Conservation (phyloP, 2,329 filamentous ascomycete genomes). For the Xylariaceae sp. region DNA sequence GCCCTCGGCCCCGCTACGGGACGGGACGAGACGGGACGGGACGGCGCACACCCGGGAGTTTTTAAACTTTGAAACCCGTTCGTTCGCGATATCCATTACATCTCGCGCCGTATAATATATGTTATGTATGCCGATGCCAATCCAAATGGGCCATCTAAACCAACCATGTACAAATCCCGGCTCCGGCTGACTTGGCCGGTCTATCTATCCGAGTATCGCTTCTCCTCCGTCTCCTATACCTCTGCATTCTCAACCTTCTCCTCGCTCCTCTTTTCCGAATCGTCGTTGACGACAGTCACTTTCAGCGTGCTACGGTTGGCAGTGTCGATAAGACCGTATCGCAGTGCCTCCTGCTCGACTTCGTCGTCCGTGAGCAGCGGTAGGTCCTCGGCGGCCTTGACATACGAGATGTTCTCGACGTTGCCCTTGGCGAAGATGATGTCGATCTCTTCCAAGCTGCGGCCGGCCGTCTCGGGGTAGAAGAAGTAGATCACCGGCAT, state of each 20-base stretch:
- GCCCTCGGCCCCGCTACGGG: no score
- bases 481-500: constrained; percentile 41
- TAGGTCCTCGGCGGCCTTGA: constrained; percentile 51
- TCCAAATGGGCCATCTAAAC: no score
- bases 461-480: constrained; percentile 46
- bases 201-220: no score
- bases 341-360: constrained; percentile 44
- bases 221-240: no score
- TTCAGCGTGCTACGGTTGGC: constrained; percentile 19
- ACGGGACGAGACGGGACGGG: no score
- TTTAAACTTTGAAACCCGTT: no score
- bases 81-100: no score
- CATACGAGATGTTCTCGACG: constrained; percentile 54
- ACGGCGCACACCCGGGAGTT: no score
- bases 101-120: no score
- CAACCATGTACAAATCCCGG: no score
- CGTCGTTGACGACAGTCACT: constrained; percentile 10
- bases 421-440: constrained; percentile 56
- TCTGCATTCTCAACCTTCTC: not conserved
- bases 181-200: no score
- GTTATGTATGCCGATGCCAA: no score
- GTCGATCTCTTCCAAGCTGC: constrained; percentile 52
- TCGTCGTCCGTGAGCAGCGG: constrained; percentile 47
- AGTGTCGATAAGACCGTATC: constrained; percentile 30
- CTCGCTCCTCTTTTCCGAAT: constrained; percentile 23